A percentile compares a stretch with the other conserved stretches of the same genome.
Evolutionary conservation across 2,329 filamentous ascomycete genomes (phyloP).

Genomic region (Huntiella decipiens): DNA sequence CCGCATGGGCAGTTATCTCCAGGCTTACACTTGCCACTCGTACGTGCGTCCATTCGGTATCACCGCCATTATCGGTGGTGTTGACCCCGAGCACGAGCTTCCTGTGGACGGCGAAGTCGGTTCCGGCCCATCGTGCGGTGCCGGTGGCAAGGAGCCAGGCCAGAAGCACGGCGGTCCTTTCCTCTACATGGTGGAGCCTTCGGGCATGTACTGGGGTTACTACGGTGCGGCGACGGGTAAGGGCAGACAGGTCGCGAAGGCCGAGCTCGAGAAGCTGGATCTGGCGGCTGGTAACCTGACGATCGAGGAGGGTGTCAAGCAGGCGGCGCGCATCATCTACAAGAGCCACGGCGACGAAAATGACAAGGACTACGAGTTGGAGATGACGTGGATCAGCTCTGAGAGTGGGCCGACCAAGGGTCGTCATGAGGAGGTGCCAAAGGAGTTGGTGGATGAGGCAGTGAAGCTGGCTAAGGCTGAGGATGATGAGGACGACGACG

Average conservation of each 20-base stretch:
- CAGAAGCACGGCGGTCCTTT: conserved; percentile 73
- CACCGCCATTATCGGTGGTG: conserved; percentile 82
- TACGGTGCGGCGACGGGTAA: conserved; percentile 96
- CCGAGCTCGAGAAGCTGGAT: conserved; percentile 94
- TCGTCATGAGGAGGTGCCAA: conserved; percentile 80
- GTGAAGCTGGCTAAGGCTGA: conserved; percentile 83
- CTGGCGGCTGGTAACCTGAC: conserved; percentile 58
- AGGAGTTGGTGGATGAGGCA: conserved; percentile 75
- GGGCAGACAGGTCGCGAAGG: conserved; percentile 89
- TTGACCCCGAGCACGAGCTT: conserved; percentile 72
- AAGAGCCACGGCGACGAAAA: conserved; percentile 97
- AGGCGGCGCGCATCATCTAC: conserved; percentile 93
- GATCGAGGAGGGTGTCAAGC: conserved; percentile 76
- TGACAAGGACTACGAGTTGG: conserved; percentile 98
- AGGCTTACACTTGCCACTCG: conserved; percentile 94
- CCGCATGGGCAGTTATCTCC: conserved; percentile 87
- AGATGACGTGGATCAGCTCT: conserved; percentile 95
- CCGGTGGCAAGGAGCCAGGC: conserved; percentile 60
- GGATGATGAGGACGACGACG: conserved; percentile 33
- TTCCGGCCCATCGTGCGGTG: conserved; percentile 54
- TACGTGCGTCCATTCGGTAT: conserved; percentile 94
- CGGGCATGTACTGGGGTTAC: conserved; percentile 95
- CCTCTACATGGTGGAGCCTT: conserved; percentile 98
- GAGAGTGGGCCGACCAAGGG: conserved; percentile 77
- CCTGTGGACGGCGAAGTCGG: conserved; percentile 86